Conservation (phyloP, 2,329 filamentous ascomycete genomes). For the Curvularia eragrostidis region DNA sequence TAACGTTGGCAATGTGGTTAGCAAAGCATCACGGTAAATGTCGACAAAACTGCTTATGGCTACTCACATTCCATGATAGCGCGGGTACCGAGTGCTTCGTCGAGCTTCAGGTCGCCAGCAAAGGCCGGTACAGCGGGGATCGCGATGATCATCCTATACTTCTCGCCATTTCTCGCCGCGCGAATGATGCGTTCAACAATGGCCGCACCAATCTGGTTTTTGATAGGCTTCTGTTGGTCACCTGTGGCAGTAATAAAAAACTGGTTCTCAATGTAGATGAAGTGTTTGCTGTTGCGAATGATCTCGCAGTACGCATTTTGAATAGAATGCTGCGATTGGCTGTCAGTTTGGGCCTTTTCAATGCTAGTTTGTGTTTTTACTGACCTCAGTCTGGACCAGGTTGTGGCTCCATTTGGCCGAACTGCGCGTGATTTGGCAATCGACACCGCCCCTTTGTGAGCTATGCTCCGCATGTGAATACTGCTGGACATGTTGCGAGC, state of each 20-base stretch:
- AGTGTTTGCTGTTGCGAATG: slow-evolving; percentile 72
- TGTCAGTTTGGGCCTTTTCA: slow-evolving; percentile 9
- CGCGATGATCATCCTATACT: slow-evolving; percentile 76
- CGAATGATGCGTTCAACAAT: slow-evolving; percentile 79
- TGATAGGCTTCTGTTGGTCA: slow-evolving; percentile 73
- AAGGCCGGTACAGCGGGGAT: slow-evolving; percentile 85
- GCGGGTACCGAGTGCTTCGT: slow-evolving; percentile 75
- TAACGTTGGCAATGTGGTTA: neutral
- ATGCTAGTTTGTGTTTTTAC: slow-evolving; percentile 14
- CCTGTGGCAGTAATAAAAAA: slow-evolving; percentile 87
- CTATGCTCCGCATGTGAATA: slow-evolving; percentile 43
- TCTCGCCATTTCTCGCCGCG: slow-evolving; percentile 68
- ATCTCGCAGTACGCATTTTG: slow-evolving; percentile 81
- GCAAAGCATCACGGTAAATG: neutral
- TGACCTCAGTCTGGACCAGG: slow-evolving; percentile 58
- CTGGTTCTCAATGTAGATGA: slow-evolving; percentile 83
- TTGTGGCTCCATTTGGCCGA: slow-evolving; percentile 66
- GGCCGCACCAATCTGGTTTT: slow-evolving; percentile 78
- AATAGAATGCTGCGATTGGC: slow-evolving; percentile 70
- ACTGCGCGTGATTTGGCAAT: slow-evolving; percentile 50
- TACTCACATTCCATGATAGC: slow-evolving; percentile 75
- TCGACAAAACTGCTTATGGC: neutral
- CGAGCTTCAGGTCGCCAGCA: slow-evolving; percentile 76
- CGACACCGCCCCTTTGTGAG: slow-evolving; percentile 37
- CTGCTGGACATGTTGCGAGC: slow-evolving; percentile 19